These are phyloP conservation scores for Dryas octopetala DNA, from an alignment of 306 rosid species.

Conservation along the genomic window DNA sequence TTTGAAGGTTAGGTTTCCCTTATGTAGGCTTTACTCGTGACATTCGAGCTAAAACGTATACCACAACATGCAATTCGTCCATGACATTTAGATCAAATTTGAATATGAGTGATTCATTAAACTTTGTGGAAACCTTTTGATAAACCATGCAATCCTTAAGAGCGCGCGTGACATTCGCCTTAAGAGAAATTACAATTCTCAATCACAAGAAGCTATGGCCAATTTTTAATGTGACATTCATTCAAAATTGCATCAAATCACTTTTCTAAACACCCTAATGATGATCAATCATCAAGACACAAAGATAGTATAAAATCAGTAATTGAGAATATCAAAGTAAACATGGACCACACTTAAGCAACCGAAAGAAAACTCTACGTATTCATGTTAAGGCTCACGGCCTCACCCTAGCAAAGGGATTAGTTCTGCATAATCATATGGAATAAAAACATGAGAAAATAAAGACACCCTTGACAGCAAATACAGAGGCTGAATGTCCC, in stretches of 20 bases:
- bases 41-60: not conserved
- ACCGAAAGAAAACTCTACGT: too few species aligned
- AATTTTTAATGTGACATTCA: not conserved
- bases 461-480: too few species aligned
- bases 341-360: too few species aligned
- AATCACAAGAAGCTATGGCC: not conserved
- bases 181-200: not conserved
- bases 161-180: not conserved
- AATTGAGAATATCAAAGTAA: too few species aligned
- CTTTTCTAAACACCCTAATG: not conserved
- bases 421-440: too few species aligned
- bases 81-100: not conserved
- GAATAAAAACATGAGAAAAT: too few species aligned
- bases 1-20: too few species aligned
- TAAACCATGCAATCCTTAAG: not conserved
- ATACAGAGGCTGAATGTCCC: too few species aligned
- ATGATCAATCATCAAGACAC: not conserved
- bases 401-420: too few species aligned
- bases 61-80: not conserved
- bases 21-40: not conserved
- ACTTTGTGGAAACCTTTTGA: not conserved
- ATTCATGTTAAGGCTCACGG: too few species aligned
- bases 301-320: not conserved
- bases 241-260: not conserved
- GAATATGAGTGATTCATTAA: too few species aligned